Evolutionary conservation across 1,284 basidiomycete genomes (phyloP).

Genomic region (Heterobasidion parviporum): DNA sequence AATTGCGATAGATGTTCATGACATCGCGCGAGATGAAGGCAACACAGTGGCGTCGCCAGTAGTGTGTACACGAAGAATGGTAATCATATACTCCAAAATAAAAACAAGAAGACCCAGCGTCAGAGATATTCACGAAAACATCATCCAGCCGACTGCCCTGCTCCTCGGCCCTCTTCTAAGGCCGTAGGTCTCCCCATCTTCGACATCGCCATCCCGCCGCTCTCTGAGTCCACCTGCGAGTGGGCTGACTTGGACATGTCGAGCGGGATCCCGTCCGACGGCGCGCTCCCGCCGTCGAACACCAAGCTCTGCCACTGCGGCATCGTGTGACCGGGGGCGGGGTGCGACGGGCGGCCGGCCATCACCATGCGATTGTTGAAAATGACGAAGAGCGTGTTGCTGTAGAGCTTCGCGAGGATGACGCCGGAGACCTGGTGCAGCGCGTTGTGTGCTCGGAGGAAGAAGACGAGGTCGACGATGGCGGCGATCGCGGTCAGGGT

Average conservation of each 20-base stretch:
- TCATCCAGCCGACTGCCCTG: too few relatives aligned
- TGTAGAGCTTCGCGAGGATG: slow-evolving; percentile 10
- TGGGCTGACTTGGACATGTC: too few relatives aligned
- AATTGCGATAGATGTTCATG: too few relatives aligned
- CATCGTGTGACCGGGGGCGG: not conserved
- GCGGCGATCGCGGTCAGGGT: slow-evolving; percentile 6
- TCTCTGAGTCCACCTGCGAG: not conserved
- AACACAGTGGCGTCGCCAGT: too few relatives aligned
- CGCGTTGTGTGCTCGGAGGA: slow-evolving; percentile 8
- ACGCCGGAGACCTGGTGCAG: slow-evolving; percentile 1
- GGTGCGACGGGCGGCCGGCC: not conserved
- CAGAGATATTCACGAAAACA: too few relatives aligned
- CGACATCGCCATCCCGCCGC: too few relatives aligned
- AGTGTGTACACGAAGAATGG: too few relatives aligned
- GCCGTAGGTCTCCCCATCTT: too few relatives aligned
- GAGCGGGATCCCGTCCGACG: not conserved
- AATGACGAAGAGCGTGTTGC: slow-evolving; percentile 9
- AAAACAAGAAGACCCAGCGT: too few relatives aligned
- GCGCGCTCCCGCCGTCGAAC: not conserved
- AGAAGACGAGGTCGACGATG: slow-evolving; percentile 7
- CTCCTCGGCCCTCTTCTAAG: too few relatives aligned
- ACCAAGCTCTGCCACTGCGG: not conserved
- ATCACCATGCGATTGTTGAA: slow-evolving; percentile 9
- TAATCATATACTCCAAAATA: too few relatives aligned
- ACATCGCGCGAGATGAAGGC: too few relatives aligned